Percentiles rank a stretch among this genome's conserved stretches.
Evolutionary conservation across 2,329 filamentous ascomycete genomes (phyloP).

Genomic region (Cladophialophora yegresii): DNA sequence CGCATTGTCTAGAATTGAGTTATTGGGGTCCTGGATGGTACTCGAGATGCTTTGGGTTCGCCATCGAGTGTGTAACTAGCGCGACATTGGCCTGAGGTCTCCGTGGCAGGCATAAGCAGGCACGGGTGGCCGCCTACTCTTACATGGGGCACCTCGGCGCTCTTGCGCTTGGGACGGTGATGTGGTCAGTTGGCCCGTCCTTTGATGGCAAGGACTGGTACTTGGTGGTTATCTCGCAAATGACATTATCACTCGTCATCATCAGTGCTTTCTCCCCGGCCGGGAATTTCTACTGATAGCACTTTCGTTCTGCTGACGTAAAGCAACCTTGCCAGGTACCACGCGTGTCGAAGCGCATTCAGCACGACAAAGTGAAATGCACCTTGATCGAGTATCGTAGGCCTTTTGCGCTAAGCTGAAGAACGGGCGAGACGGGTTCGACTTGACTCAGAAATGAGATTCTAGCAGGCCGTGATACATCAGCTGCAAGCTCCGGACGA

Average conservation of each 20-base stretch:
- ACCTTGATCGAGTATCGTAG: neutral
- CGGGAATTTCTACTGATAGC: too few species aligned
- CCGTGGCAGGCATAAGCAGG: neutral
- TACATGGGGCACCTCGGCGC: too few species aligned
- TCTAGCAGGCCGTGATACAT: neutral
- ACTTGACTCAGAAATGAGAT: neutral
- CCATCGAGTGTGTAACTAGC: slow-evolving; percentile 11
- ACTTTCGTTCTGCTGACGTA: too few species aligned
- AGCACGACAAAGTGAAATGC: neutral
- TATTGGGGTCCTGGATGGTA: slow-evolving; percentile 13
- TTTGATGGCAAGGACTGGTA: too few species aligned
- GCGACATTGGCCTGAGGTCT: slow-evolving; percentile 2
- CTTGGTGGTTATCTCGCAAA: too few species aligned
- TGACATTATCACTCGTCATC: too few species aligned
- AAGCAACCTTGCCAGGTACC: too few species aligned
- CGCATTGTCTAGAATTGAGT: slow-evolving; percentile 14
- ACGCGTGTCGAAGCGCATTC: too few species aligned
- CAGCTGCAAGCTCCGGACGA: neutral
- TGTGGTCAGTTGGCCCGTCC: too few species aligned
- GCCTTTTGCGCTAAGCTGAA: neutral
- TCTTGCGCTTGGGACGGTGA: too few species aligned
- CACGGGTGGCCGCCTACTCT: too few species aligned
- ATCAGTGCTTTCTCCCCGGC: too few species aligned
- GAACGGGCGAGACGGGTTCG: neutral
- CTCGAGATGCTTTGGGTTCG: slow-evolving; percentile 14